phyloP scores from a whole-genome alignment of 306 rosid species.

The Carpinus viminea region DNA sequence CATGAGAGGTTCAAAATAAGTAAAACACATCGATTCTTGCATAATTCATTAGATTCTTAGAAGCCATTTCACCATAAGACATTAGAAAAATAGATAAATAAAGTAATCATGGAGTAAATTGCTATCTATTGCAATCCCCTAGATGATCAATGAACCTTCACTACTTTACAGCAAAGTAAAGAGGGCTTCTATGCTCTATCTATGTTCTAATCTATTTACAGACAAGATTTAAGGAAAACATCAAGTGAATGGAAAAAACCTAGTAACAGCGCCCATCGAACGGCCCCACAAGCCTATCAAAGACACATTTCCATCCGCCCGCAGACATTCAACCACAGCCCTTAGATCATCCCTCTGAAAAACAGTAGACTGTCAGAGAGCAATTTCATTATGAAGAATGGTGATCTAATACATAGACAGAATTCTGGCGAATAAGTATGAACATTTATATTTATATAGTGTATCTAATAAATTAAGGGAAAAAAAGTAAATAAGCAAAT shows the following conservation, averaged over 20 bases:
- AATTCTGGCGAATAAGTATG: neutral
- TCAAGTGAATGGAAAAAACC: constrained; percentile 49
- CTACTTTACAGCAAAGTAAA: neutral
- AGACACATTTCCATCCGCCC: constrained; percentile 89
- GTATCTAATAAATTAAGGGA: neutral
- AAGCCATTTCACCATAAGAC: neutral
- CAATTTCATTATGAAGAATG: constrained; percentile 25
- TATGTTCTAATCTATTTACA: neutral
- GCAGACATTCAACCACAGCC: constrained; percentile 78
- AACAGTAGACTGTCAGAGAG: constrained; percentile 27
- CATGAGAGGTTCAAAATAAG: neutral
- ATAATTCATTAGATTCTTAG: constrained; percentile 4
- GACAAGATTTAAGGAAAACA: constrained; percentile 23
- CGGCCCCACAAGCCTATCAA: constrained; percentile 99
- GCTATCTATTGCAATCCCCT: constrained; percentile 3
- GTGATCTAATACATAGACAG: constrained; percentile 1
- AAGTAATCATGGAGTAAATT: constrained; percentile 10
- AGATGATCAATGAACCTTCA: constrained; percentile 5
- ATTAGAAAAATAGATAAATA: neutral
- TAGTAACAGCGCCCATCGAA: constrained; percentile 98
- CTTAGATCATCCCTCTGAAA: constrained; percentile 85
- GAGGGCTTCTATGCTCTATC: no score
- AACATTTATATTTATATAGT: neutral
- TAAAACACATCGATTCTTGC: constrained; percentile 2
- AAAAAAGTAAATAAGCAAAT: neutral